A percentile compares a stretch with the other conserved stretches of the same genome.
Evolutionary conservation across 805 yeast genomes (phyloP).

Genomic region (Myxozyma vanderwaltii): DNA sequence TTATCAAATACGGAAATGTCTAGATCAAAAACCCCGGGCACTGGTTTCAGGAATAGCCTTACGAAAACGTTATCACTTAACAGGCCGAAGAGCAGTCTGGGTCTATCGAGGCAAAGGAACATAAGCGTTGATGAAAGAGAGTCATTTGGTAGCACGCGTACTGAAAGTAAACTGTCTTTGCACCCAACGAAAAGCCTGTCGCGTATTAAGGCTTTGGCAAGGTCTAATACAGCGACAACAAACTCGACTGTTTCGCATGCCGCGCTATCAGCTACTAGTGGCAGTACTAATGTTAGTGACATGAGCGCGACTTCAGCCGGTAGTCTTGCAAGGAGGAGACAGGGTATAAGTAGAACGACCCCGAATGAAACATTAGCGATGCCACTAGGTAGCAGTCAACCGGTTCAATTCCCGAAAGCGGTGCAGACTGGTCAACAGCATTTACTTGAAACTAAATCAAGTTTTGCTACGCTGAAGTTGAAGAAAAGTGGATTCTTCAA

Average conservation of each 20-base stretch:
- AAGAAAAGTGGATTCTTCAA: constrained; percentile 36
- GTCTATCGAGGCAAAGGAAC: constrained; percentile 9
- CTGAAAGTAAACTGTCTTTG: constrained; percentile 1
- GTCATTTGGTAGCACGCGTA: not conserved
- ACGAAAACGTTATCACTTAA: constrained; percentile 4
- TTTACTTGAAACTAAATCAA: constrained; percentile 10
- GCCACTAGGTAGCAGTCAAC: not conserved
- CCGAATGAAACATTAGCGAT: not conserved
- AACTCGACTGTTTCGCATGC: constrained; percentile 29
- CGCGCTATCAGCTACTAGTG: constrained; percentile 34
- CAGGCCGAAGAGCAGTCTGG: constrained; percentile 29
- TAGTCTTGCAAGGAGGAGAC: constrained; percentile 71
- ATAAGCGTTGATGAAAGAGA: not conserved
- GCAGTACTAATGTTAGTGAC: constrained; percentile 53
- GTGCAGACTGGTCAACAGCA: constrained; percentile 11
- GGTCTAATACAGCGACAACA: constrained; percentile 19
- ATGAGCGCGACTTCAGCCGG: constrained; percentile 90
- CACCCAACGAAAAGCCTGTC: constrained; percentile 19
- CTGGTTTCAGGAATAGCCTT: not conserved
- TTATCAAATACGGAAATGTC: not conserved
- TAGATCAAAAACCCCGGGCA: not conserved
- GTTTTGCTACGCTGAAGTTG: constrained; percentile 35
- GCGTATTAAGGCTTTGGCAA: constrained; percentile 12
- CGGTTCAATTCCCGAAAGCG: constrained; percentile 17
- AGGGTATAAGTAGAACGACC: constrained; percentile 35